phyloP scores from a whole-genome alignment of 2,329 filamentous ascomycete species.

The Ceratocystis smalleyi region DNA sequence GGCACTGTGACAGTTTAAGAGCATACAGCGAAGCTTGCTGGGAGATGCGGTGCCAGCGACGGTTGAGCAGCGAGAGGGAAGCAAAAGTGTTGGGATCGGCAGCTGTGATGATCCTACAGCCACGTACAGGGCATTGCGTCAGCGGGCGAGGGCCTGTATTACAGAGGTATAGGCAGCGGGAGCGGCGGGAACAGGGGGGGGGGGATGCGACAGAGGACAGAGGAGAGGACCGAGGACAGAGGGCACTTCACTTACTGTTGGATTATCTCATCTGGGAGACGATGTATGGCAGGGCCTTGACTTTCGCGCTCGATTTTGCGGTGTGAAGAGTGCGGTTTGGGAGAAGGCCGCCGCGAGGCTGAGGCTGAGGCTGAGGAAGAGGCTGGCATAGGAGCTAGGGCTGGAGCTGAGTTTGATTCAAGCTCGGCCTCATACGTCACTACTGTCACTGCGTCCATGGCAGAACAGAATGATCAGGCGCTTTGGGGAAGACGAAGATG shows the following conservation, averaged over 20 bases:
- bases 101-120: conserved; percentile 41
- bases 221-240: conserved; percentile 22
- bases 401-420: background rate
- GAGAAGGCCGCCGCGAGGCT: background rate
- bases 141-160: background rate
- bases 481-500: background rate
- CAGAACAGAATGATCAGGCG: background rate
- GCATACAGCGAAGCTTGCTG: conserved; percentile 49
- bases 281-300: conserved; percentile 31
- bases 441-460: background rate
- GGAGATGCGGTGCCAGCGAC: conserved; percentile 48
- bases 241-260: conserved; percentile 41
- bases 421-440: conserved; percentile 3
- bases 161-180: background rate
- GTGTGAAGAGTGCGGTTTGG: background rate
- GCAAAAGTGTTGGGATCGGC: conserved; percentile 50
- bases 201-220: conserved; percentile 21
- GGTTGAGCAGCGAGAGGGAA: conserved; percentile 48
- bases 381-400: background rate
- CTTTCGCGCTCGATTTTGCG: background rate
- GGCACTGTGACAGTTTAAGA: conserved; percentile 45
- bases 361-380: background rate
- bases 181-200: background rate
- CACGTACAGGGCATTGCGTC: conserved; percentile 3
- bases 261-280: conserved; percentile 53